Evolutionary conservation across 1,284 basidiomycete genomes (phyloP).

Genomic region (Anthracocystis walkeri): DNA sequence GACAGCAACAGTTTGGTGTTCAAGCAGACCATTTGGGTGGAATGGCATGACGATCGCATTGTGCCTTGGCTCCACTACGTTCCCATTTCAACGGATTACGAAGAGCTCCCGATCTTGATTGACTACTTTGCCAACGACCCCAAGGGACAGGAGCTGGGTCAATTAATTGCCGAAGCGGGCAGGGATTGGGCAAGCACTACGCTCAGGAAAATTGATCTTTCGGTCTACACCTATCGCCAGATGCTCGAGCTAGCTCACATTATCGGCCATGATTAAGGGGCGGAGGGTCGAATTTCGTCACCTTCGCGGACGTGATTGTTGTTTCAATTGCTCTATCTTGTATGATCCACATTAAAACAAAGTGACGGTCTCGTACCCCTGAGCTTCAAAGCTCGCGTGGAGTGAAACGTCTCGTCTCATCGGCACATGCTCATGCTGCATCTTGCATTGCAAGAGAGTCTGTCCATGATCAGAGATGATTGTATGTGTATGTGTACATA

Average conservation of each 20-base stretch:
- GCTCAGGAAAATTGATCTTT: constrained; percentile 30
- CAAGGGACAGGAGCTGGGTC: constrained; percentile 14
- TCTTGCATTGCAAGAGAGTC: no score
- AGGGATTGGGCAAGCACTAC: constrained; percentile 14
- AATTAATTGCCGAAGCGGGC: constrained; percentile 15
- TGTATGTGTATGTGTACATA: not conserved
- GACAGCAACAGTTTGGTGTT: constrained; percentile 47
- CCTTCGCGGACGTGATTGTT: no score
- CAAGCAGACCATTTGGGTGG: constrained; percentile 39
- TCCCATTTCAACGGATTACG: constrained; percentile 23
- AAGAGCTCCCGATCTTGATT: constrained; percentile 36
- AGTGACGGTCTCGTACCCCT: no score
- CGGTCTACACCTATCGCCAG: constrained; percentile 32
- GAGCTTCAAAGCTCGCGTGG: no score
- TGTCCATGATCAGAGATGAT: no score
- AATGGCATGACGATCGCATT: constrained; percentile 42
- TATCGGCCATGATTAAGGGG: constrained; percentile 27
- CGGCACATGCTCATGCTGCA: no score
- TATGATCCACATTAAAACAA: not conserved
- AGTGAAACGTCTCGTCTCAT: no score
- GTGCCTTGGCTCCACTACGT: constrained; percentile 42
- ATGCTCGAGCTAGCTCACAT: constrained; percentile 35
- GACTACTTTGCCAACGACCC: constrained; percentile 32
- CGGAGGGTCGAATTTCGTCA: no score
- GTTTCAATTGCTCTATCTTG: not conserved